Percentiles rank a stretch among this genome's conserved stretches.
Evolutionary conservation across 305 asterid species (phyloP).

Genomic region (Solanum chacoense): DNA sequence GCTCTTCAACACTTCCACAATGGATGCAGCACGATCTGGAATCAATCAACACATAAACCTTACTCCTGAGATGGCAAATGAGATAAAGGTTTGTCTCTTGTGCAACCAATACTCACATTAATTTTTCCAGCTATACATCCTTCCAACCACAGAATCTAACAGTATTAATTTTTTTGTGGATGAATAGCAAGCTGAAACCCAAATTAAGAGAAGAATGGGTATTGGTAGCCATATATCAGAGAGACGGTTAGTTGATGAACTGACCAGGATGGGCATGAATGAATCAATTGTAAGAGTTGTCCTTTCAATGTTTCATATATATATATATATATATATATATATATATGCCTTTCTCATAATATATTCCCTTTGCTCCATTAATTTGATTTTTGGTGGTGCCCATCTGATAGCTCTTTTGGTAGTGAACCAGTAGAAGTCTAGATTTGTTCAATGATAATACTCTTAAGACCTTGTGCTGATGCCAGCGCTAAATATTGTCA

Average conservation of each 20-base stretch:
- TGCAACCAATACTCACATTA: neutral
- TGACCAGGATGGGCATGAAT: slow-evolving; percentile 81
- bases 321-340: no score
- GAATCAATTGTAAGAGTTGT: slow-evolving; percentile 60
- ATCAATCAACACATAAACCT: slow-evolving; percentile 68
- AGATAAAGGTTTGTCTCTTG: slow-evolving; percentile 53
- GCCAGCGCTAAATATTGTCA: slow-evolving; percentile 16
- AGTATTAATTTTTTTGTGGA: slow-evolving; percentile 6
- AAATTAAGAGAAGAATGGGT: slow-evolving; percentile 94
- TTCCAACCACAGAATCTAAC: neutral
- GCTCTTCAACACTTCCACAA: slow-evolving; percentile 71
- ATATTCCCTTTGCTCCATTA: neutral
- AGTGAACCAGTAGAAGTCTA: neutral
- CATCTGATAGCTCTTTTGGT: neutral
- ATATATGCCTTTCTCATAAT: neutral
- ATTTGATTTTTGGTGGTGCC: neutral
- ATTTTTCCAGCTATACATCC: neutral
- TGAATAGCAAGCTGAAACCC: slow-evolving; percentile 83
- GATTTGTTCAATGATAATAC: neutral
- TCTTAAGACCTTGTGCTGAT: neutral
- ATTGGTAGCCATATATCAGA: slow-evolving; percentile 77
- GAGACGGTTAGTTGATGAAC: slow-evolving; percentile 76
- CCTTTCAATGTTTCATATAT: neutral
- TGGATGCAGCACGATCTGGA: slow-evolving; percentile 97
- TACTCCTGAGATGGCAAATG: slow-evolving; percentile 81